These are phyloP conservation scores for Tylopilus felleus DNA, from an alignment of 768 basidiomycete species.

Conservation along the genomic window DNA sequence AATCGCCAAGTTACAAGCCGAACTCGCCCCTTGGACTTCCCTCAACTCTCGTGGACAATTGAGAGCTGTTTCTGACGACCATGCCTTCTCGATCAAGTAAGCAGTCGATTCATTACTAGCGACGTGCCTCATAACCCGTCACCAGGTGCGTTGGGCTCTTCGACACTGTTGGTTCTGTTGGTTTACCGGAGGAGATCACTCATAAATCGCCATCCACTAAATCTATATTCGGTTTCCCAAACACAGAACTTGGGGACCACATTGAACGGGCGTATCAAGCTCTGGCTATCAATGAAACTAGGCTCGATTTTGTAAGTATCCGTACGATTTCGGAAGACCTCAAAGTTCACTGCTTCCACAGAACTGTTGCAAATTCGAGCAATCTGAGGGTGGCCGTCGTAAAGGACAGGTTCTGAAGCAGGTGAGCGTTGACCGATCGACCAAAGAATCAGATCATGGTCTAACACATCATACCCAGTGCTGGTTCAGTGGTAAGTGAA, in stretches of 20 bases:
- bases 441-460: not conserved
- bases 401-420: constrained; percentile 64
- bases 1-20: constrained; percentile 35
- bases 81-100: constrained; percentile 62
- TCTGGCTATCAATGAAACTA: constrained; percentile 62
- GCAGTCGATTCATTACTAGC: constrained; percentile 10
- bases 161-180: constrained; percentile 74
- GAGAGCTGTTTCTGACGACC: constrained; percentile 45
- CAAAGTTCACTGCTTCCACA: constrained; percentile 20
- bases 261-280: constrained; percentile 66
- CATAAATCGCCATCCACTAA: constrained; percentile 41
- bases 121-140: not conserved
- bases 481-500: constrained; percentile 62
- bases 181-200: constrained; percentile 64
- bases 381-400: constrained; percentile 46
- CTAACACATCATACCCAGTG: constrained; percentile 39
- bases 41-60: constrained; percentile 48
- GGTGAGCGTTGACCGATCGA: constrained; percentile 33
- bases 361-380: constrained; percentile 63
- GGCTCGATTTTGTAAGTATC: constrained; percentile 61
- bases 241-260: constrained; percentile 57
- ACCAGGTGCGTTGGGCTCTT: constrained; percentile 67
- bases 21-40: constrained; percentile 55
- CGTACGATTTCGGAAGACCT: not conserved
- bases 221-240: constrained; percentile 63